Base-by-base conservation (phyloP, 345 rosid genomes). In the Sisymbrium altissimum region DNA sequence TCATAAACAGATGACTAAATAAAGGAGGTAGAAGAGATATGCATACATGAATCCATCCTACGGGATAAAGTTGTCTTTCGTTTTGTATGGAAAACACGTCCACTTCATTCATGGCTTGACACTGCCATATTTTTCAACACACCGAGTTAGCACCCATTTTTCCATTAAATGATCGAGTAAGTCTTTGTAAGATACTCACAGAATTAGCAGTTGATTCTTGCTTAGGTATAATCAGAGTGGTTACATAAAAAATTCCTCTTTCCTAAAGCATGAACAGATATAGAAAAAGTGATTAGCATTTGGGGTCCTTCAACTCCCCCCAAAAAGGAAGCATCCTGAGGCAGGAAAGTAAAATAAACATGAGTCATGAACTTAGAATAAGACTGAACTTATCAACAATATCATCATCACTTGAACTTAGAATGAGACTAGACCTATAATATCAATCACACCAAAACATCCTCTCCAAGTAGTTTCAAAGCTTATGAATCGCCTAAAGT, bases 11-110 rank as follows among this genome's bases (percentile, higher is more conserved):
- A 64, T 7, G 11, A 54, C 30, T 43, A 57, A 49, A 49, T 11
- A 27, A 27, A 4, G n/a, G 29, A 73, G 48, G 44, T 29, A 59
- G 67, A 82, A 65, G 72, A 29, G 54, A 48, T 13, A 64, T 6
- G 65, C 84, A 48, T 85, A 93, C 97, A 76, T 90, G 98, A 76
- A 93, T 93, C 96, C 97, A 93, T 64, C 98, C 97, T 23, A 92
- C 87, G 0, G 97, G 93, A 50, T 72, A 81, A 46, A 93, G 96
- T 14, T 96, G 83, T 33, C 75, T 80, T 54, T 88, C 97, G 44
- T 81, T 87, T 66, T 93, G 97, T 79, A 93, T 87, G 61, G 93
- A 81, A 69, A 93, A 93, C 81, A 83, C 81, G 46, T 90, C 98
- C 81, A 83, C 93, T 81, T 93, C 98, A 73, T 82, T 88, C 58